A percentile compares a stretch with the other conserved stretches of the same genome.
These are phyloP conservation scores for Boletus eberwhitei DNA, from an alignment of 768 basidiomycete genomes.

Conservation along the genomic window DNA sequence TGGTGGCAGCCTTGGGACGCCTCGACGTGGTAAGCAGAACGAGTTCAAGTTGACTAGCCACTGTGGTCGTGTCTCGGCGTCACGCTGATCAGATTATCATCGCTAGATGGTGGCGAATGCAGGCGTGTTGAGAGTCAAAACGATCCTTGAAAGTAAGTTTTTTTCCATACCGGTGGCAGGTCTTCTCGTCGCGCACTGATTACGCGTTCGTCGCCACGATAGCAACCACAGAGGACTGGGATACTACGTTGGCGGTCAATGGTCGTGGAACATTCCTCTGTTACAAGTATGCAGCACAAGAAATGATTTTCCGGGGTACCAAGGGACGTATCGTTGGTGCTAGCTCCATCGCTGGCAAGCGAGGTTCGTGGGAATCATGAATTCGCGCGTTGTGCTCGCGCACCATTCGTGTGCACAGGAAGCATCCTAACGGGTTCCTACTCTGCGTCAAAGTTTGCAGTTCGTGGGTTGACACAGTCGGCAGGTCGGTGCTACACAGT, in stretches of 20 bases:
- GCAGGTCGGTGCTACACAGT: neutral
- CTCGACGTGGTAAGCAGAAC: neutral
- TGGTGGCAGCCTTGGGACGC: neutral
- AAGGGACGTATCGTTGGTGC: neutral
- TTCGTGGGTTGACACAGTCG: neutral
- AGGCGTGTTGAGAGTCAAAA: neutral
- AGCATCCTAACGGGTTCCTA: neutral
- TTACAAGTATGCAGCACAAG: neutral
- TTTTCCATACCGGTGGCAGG: neutral
- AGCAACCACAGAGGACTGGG: neutral
- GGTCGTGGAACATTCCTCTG: neutral
- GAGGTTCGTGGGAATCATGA: neutral
- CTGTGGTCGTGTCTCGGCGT: neutral
- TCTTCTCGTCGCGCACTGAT: neutral
- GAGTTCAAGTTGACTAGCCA: neutral
- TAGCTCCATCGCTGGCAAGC: neutral
- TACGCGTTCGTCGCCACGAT: neutral
- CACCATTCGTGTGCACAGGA: too few species aligned
- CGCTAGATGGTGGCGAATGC: neutral
- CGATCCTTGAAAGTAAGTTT: neutral
- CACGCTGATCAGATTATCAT: neutral
- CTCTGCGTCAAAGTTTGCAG: neutral
- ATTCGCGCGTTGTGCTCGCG: too few species aligned
- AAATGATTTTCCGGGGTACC: neutral
- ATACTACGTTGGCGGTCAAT: neutral